Conservation (phyloP, 2,329 filamentous ascomycete genomes). For the Apiospora malaysiana region DNA sequence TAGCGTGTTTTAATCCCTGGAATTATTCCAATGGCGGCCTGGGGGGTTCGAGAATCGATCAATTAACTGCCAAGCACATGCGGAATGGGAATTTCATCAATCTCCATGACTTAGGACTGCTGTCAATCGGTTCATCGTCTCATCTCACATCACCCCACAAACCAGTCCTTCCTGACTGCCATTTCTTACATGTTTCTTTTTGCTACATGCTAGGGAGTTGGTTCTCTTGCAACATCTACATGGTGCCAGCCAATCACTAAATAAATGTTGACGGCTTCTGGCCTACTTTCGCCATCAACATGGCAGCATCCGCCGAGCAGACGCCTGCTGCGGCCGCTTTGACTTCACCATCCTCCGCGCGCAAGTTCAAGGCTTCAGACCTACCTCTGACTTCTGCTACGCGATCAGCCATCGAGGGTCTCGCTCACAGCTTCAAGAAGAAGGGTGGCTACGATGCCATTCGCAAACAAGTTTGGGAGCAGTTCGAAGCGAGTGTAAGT, state of each 20-base stretch:
- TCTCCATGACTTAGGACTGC: not conserved
- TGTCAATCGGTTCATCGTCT: conserved; percentile 12
- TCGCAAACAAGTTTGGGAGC: conserved; percentile 77
- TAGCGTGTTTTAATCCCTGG: conserved; percentile 12
- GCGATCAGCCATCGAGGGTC: conserved; percentile 72
- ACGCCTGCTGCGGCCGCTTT: conserved; percentile 31
- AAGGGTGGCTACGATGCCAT: conserved; percentile 82
- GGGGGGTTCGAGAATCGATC: not conserved
- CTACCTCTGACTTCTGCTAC: conserved; percentile 77
- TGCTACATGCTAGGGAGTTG: not conserved
- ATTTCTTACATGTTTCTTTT: not conserved
- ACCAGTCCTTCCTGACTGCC: not conserved
- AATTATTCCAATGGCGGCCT: not conserved
- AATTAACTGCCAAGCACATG: conserved; percentile 9
- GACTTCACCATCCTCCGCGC: conserved; percentile 24
- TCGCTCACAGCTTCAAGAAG: conserved; percentile 85
- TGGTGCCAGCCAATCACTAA: conserved; percentile 27
- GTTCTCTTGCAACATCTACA: not conserved
- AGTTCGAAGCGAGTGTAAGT: conserved; percentile 73
- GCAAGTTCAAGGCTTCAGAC: conserved; percentile 75
- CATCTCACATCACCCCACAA: not conserved
- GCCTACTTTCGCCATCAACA: conserved; percentile 26
- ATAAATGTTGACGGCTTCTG: conserved; percentile 31
- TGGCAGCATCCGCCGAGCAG: conserved; percentile 33
- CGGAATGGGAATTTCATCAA: conserved; percentile 13